Conservation (phyloP, 371 early-diverging fungal species). For the Choanephora cucurbitarum region DNA sequence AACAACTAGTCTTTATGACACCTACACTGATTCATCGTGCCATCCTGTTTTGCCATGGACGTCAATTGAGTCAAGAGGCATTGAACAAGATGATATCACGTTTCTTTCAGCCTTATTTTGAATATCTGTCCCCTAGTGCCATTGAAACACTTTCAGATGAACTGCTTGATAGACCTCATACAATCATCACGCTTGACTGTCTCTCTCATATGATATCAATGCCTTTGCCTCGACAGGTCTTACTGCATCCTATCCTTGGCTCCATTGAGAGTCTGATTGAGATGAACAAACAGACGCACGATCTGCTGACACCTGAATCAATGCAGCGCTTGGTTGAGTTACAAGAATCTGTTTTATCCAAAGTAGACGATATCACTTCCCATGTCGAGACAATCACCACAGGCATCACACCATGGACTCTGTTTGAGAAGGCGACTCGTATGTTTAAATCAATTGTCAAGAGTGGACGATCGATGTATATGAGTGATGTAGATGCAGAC, state of each 20-base stretch:
- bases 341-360: slow-evolving; percentile 11
- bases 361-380: slow-evolving; percentile 21
- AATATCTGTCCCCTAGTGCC: slow-evolving; percentile 31
- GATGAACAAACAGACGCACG: slow-evolving; percentile 16
- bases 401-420: slow-evolving; percentile 30
- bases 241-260: slow-evolving; percentile 14
- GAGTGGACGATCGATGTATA: slow-evolving; percentile 53
- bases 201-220: slow-evolving; percentile 17
- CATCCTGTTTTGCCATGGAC: slow-evolving; percentile 24
- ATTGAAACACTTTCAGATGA: slow-evolving; percentile 33
- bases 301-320: neutral
- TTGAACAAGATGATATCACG: slow-evolving; percentile 33
- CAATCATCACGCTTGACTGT: slow-evolving; percentile 25
- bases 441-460: slow-evolving; percentile 54
- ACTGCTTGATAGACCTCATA: slow-evolving; percentile 19
- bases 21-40: slow-evolving; percentile 40
- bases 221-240: slow-evolving; percentile 7
- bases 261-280: slow-evolving; percentile 18
- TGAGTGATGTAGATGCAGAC: slow-evolving; percentile 51
- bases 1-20: slow-evolving; percentile 27
- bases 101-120: slow-evolving; percentile 37
- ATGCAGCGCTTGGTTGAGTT: slow-evolving; percentile 16
- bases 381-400: slow-evolving; percentile 36
- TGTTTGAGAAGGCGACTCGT: slow-evolving; percentile 39
- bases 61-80: slow-evolving; percentile 24